Base-by-base conservation (phyloP, 2,329 filamentous ascomycete species). In the Chaetomiaceae sp. region DNA sequence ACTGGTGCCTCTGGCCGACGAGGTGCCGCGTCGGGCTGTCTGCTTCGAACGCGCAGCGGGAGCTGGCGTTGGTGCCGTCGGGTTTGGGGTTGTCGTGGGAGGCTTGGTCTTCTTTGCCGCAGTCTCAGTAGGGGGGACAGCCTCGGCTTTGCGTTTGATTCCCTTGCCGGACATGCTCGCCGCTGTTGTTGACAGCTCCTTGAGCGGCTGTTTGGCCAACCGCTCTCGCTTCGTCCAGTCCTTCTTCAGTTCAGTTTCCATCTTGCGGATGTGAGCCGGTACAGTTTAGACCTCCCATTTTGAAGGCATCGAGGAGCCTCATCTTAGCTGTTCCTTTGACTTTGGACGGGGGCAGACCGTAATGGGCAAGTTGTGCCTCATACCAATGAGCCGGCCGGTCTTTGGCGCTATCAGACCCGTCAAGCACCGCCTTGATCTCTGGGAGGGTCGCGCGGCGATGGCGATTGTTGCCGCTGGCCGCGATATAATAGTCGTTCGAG, bases 381-480 rank as follows among this genome's bases (percentile, higher is more conserved):
- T 79, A 83, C 74, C 74, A 84, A 52, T 82, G 76, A 1, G 69
- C 77, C 1, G 77, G 71, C 35, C 70, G 71, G 54, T 81, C 75
- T 35, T 65, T 67, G 20, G 64, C 62, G 30, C 52, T 65, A 32
- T 65, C 65, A 6, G 60, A 58, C 15, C 48, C 51, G 36, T 72
- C 68, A 51, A 75, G 72, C 38, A 72, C 65, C 2, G 65, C 60
- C 49, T 68, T 64, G 4, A 78, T 65, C 52, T 77, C 72, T 1
- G 63, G 54, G 3, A 61, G 26, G 1, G 67, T 67, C 1, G 69
- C 71, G 4, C 73, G 72, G 1, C 68, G 66, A 52, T 76, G 72
- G 2, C 63, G 66, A 39, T 73, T 70, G 20, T 66, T 58, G 24
- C 64, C 65, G 24, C 66, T 69, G 1, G 68, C 58, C 45, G 73